phyloP scores from a whole-genome alignment of 1,139 yeast genomes.

The Candida glucosophila region DNA sequence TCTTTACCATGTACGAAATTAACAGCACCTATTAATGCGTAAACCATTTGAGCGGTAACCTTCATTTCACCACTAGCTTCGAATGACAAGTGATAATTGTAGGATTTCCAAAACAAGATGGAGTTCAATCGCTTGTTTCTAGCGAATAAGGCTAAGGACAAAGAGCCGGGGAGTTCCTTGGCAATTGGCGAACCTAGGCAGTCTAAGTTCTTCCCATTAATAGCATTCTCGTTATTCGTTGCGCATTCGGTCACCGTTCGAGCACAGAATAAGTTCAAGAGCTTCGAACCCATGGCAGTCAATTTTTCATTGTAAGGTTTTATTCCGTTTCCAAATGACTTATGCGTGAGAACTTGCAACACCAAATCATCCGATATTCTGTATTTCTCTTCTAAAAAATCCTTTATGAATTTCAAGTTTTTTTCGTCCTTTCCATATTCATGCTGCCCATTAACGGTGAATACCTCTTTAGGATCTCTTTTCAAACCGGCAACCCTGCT shows the following conservation, averaged over 20 bases:
- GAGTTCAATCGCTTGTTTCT: conserved; percentile 38
- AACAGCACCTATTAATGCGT: conserved; percentile 78
- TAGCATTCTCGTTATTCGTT: conserved; percentile 22
- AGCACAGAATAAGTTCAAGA: conserved; percentile 53
- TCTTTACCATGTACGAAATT: conserved; percentile 58
- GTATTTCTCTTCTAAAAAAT: conserved; percentile 35
- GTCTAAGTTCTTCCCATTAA: conserved; percentile 56
- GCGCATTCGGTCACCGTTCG: conserved; percentile 37
- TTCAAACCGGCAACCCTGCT: conserved; percentile 64
- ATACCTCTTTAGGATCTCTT: conserved; percentile 61
- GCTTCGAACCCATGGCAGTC: conserved; percentile 68
- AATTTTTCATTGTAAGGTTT: conserved; percentile 85
- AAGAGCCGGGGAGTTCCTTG: conserved; percentile 42
- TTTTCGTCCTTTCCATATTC: conserved; percentile 47
- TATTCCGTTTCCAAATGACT: conserved; percentile 86
- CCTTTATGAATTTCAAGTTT: conserved; percentile 40
- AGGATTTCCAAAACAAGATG: conserved; percentile 66
- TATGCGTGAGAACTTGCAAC: conserved; percentile 80
- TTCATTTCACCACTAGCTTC: conserved; percentile 44
- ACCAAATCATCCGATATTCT: conserved; percentile 46
- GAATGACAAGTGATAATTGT: conserved; percentile 46
- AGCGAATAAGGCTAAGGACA: conserved; percentile 46
- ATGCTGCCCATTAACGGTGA: conserved; percentile 50
- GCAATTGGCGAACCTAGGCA: conserved; percentile 50
- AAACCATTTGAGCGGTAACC: conserved; percentile 61